Evolutionary conservation across 164 flowering plant species (phyloP).

Genomic region (Amborella trichopoda): DNA sequence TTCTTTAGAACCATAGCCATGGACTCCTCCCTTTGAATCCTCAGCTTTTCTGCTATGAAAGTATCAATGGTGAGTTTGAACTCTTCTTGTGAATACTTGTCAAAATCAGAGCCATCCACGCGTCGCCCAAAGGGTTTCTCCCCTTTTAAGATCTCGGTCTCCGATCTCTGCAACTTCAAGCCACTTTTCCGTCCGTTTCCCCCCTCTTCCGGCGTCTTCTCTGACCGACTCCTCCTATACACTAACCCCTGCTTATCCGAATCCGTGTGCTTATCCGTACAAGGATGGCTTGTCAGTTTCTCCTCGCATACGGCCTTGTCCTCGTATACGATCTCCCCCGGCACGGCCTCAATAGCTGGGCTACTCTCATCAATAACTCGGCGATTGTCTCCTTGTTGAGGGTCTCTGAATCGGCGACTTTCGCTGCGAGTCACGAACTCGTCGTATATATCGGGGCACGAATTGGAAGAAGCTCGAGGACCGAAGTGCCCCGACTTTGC

Average conservation of each 20-base stretch:
- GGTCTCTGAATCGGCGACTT: no score
- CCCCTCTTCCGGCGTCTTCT: slow-evolving; percentile 10
- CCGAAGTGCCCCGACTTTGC: slow-evolving; percentile 36
- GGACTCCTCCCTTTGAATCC: slow-evolving; percentile 20
- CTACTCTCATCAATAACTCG: no score
- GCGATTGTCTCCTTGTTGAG: no score
- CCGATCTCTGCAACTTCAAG: slow-evolving; percentile 31
- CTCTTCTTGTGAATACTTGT: slow-evolving; percentile 29
- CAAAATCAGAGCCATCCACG: background rate
- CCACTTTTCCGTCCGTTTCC: slow-evolving; percentile 1
- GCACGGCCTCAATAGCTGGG: no score
- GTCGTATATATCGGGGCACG: slow-evolving; percentile 18
- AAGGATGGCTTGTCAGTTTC: background rate
- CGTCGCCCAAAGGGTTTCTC: background rate
- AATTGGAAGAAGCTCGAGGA: background rate
- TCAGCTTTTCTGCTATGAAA: slow-evolving; percentile 23
- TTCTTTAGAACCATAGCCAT: slow-evolving; percentile 17
- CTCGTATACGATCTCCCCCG: slow-evolving; percentile 10
- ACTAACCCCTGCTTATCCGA: slow-evolving; percentile 3
- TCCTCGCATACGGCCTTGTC: slow-evolving; percentile 17
- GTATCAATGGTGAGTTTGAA: slow-evolving; percentile 23
- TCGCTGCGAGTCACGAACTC: slow-evolving; percentile 31
- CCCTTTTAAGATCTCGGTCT: slow-evolving; percentile 24
- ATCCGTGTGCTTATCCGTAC: background rate
- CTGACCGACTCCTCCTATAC: slow-evolving; percentile 32